Evolutionary conservation across 257 asterid species (phyloP), one percentile per base, ranked within the genome.

Genomic region (Penstemon newberryi): DNA sequence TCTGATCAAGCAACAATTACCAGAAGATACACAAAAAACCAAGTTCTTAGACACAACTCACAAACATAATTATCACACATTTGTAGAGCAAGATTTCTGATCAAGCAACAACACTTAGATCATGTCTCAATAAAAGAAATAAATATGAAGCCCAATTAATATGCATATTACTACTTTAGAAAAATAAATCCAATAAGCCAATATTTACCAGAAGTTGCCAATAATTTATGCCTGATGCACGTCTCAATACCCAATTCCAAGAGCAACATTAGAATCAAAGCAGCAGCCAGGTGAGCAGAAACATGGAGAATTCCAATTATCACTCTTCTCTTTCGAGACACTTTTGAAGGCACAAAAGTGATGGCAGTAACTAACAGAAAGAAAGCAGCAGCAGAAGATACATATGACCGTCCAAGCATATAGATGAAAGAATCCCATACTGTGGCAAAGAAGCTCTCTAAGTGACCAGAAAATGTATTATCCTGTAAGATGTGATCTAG

Each of bases 201-300:
- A 49, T 55, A 61, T 51, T 81, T 67, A 93, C 99, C 97, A 72
- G 96, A 84, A 56, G 95, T 94, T 51, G 89, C 96, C 85, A 94
- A 82, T 80, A 91, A 66, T 37, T 94, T 83, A 69, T 94, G 91
- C 64, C 93, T 82, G 71, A 94, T 89, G 69, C 99, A 94, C 7
- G 90, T 91, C 81, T 94, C 99, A 18, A 94, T 47, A 40, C 96
- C 99, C 88, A 94, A 63, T 72, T 94, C 99, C 86, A 94, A 59
- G 55, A 94, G 90, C 80, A 94, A 69, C 97, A 91, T 91, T 58
- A 94, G 87, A 79, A 91, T 87, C 84, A 91, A 80, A 19, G 99
- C 97, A 43, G 99, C 87, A 55, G 96, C 82, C 65, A 94, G 74
- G 86, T 94, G 99, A 4, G 97, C 97, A 55, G 92, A 79, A 63